These are phyloP conservation scores for Macadamia integrifolia DNA, from an alignment of 164 flowering plant species.

Conservation along the genomic window DNA sequence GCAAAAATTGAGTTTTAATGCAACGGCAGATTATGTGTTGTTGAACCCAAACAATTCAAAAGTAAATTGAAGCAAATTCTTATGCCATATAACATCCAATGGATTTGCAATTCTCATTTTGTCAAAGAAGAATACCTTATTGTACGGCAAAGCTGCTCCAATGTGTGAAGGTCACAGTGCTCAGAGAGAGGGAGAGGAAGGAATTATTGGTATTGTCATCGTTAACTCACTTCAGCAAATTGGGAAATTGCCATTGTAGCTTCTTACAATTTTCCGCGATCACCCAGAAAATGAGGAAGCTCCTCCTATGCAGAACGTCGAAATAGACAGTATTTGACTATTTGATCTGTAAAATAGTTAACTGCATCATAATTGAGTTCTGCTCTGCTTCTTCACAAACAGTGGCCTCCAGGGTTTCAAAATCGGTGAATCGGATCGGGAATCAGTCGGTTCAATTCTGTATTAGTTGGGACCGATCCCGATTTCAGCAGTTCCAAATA, in stretches of 20 bases:
- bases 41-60: neutral
- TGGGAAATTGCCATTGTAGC: constrained; percentile 20
- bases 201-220: neutral
- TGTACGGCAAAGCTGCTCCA: constrained; percentile 66
- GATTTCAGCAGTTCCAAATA: too few species aligned
- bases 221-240: constrained; percentile 54
- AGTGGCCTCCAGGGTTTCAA: too few species aligned
- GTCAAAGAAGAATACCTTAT: constrained; percentile 45
- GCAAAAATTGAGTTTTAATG: too few species aligned
- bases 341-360: too few species aligned
- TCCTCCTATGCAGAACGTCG: too few species aligned
- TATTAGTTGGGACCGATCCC: too few species aligned
- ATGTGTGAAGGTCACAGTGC: constrained; percentile 33
- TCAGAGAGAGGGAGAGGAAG: constrained; percentile 3
- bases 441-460: too few species aligned
- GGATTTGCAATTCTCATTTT: neutral
- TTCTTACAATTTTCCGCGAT: constrained; percentile 9
- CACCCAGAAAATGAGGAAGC: neutral
- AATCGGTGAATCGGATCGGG: too few species aligned
- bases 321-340: too few species aligned
- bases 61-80: neutral
- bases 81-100: neutral
- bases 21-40: too few species aligned
- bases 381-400: too few species aligned
- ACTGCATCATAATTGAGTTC: too few species aligned